phyloP scores from a whole-genome alignment of 306 rosid genomes.

The Rosa multiflora region DNA sequence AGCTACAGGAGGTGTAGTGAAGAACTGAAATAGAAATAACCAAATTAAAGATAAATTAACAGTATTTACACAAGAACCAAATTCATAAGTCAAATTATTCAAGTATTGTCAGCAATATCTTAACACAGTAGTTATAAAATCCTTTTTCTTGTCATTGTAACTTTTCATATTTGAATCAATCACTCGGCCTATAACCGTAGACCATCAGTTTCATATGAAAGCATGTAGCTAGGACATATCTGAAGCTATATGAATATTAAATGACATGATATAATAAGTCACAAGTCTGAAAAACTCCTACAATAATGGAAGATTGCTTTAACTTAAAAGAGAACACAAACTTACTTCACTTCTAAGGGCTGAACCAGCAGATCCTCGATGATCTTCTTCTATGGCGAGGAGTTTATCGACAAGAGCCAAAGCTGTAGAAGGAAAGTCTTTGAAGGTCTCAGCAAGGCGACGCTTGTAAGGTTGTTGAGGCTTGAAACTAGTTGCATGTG shows the following conservation, averaged over 20 bases:
- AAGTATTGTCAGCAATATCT: constrained; percentile 3
- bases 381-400: constrained; percentile 67
- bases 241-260: neutral
- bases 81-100: neutral
- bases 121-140: neutral
- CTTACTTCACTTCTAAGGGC: constrained; percentile 74
- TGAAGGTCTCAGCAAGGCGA: constrained; percentile 53
- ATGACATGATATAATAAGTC: neutral
- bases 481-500: constrained; percentile 88
- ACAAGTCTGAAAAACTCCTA: neutral
- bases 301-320: neutral
- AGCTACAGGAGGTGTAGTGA: constrained; percentile 71
- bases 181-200: neutral
- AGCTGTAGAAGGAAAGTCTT: constrained; percentile 55
- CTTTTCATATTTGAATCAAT: neutral
- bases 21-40: constrained; percentile 52
- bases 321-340: neutral
- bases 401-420: constrained; percentile 69
- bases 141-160: neutral
- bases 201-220: neutral
- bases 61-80: constrained; percentile 6
- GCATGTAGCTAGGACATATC: neutral
- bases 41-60: constrained; percentile 9
- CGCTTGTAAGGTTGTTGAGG: constrained; percentile 77
- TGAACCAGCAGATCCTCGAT: constrained; percentile 65